A percentile compares a stretch with the other conserved stretches of the same genome.
Evolutionary conservation across 2,329 filamentous ascomycete genomes (phyloP).

Genomic region (Aspergillus sp.): DNA sequence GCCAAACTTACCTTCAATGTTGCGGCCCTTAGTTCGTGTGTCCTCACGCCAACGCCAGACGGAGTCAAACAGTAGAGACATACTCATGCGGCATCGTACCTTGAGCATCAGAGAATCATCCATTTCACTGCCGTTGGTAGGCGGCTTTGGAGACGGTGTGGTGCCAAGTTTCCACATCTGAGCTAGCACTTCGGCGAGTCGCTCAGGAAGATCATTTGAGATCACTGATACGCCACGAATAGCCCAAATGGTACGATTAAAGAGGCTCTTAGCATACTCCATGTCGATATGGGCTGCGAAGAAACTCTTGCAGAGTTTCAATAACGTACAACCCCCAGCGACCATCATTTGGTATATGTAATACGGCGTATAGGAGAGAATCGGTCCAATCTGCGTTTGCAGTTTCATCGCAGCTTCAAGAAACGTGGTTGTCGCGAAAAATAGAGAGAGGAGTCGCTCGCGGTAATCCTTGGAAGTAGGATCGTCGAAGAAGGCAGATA

Average conservation of each 20-base stretch:
- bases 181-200: constrained; percentile 64
- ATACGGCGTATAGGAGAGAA: constrained; percentile 56
- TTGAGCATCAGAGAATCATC: constrained; percentile 59
- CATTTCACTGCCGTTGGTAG: constrained; percentile 30
- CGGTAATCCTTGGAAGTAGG: constrained; percentile 48
- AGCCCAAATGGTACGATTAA: constrained; percentile 59
- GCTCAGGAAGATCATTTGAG: constrained; percentile 63
- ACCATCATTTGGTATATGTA: constrained; percentile 69
- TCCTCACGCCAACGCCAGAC: constrained; percentile 68
- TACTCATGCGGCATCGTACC: constrained; percentile 65
- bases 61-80: constrained; percentile 66
- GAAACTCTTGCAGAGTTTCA: constrained; percentile 67
- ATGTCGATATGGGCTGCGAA: constrained; percentile 59
- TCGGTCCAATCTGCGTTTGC: constrained; percentile 45
- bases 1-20: constrained; percentile 66
- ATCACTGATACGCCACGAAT: constrained; percentile 61
- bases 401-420: constrained; percentile 49
- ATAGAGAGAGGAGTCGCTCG: constrained; percentile 46
- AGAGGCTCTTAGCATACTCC: constrained; percentile 56
- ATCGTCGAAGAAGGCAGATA: constrained; percentile 53
- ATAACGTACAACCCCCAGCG: constrained; percentile 62
- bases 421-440: constrained; percentile 47
- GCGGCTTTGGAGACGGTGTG: constrained; percentile 28
- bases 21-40: constrained; percentile 67
- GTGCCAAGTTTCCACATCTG: constrained; percentile 61